Evolutionary conservation across 768 basidiomycete species (phyloP), one percentile per base, ranked within the genome.

Genomic region (Clavulina sp.): DNA sequence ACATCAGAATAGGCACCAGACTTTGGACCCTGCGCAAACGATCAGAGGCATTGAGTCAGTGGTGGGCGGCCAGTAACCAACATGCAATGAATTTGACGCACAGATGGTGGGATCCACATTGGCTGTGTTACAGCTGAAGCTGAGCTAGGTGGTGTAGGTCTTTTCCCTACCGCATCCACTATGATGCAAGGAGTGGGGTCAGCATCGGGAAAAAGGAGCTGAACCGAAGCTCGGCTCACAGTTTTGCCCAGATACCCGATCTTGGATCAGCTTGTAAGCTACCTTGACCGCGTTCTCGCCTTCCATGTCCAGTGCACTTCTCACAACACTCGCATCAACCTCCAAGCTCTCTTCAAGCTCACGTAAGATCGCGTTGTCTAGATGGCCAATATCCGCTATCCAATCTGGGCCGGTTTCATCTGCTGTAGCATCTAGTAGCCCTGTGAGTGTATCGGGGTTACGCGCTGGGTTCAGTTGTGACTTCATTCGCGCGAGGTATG

Each of bases 221-320:
- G 18, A 9, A 33, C 29, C 5, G 18, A 18, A 40, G 29, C n/a
- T 2, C 13, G 2, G 72, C 88, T 72, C 60, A 93, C 91, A 67
- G 62, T 89, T 87, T 64, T 82, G 76, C 4, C 88, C 80, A 50
- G 84, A 72, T 34, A 89, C 72, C 68, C 91, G 91, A 61, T 99
- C 93, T 52, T 88, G 72, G 41, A 95, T 70, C 3, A 99, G 71
- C 76, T 91, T 79, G 65, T 97, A 99, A 0, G 93, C 91, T 4
- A 99, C 91, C 66, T 95, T 92, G 62, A 97, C 82, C 50, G 87
- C 81, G 62, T 96, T 95, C 0, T 85, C 89, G 56, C 92, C 88
- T 49, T 91, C 81, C 57, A 78, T 68, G 54, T 82, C 74, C 56
- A 96, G 65, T 60, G 81, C 81, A 44, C 82, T 80, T 86, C 85